phyloP scores from a whole-genome alignment of 83 land plant species.

The Isoetes engelmannii region DNA sequence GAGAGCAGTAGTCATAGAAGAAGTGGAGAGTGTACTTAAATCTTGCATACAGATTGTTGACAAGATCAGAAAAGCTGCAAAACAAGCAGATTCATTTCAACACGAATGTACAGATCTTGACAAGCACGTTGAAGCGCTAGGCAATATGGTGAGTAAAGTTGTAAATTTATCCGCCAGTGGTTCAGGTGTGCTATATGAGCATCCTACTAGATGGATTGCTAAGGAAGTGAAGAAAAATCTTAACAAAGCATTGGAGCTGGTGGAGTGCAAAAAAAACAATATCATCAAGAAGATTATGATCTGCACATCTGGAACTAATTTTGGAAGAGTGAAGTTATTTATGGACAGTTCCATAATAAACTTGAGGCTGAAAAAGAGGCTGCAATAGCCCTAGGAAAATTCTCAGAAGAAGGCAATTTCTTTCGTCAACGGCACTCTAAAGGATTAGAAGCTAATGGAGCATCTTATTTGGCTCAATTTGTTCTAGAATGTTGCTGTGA shows the following conservation, averaged over 20 bases:
- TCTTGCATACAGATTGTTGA: slow-evolving; percentile 35
- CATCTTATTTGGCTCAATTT: too few relatives aligned
- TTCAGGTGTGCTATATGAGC: slow-evolving; percentile 7
- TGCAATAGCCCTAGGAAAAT: too few relatives aligned
- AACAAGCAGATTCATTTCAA: slow-evolving; percentile 31
- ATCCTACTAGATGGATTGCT: slow-evolving; percentile 12
- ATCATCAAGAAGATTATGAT: slow-evolving; percentile 15
- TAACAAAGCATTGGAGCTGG: slow-evolving; percentile 7
- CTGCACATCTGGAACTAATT: slow-evolving; percentile 13
- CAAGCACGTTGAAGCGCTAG: slow-evolving; percentile 2
- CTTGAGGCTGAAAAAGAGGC: too few relatives aligned
- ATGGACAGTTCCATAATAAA: slow-evolving; percentile 13
- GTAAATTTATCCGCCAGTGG: neutral
- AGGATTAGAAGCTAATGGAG: too few relatives aligned
- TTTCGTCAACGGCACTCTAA: too few relatives aligned
- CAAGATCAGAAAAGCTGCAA: neutral
- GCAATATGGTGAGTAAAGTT: neutral
- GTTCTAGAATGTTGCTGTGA: too few relatives aligned
- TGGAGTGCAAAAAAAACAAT: slow-evolving; percentile 6
- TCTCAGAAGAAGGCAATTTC: too few relatives aligned
- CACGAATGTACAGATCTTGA: slow-evolving; percentile 20
- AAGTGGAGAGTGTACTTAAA: slow-evolving; percentile 27
- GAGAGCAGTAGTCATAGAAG: too few relatives aligned
- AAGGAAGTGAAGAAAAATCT: slow-evolving; percentile 17
- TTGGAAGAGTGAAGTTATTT: slow-evolving; percentile 7